A percentile compares a stretch with the other conserved stretches of the same genome.
These are phyloP conservation scores for Chaetomium tenue DNA, from an alignment of 495 filamentous ascomycete species.

Conservation along the genomic window DNA sequence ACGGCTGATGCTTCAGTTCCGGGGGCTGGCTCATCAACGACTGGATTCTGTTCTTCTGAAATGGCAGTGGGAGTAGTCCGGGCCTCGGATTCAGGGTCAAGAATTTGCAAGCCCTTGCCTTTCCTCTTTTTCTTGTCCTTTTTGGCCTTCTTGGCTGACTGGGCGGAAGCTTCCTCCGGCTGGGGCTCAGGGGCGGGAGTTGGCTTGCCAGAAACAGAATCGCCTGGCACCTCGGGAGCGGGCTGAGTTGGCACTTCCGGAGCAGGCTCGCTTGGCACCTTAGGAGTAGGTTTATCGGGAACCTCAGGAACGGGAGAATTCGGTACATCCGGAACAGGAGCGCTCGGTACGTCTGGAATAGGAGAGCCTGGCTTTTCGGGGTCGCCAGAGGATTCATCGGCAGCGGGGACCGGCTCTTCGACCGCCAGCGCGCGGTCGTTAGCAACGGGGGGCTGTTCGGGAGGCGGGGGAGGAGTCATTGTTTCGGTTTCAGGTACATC, in stretches of 20 bases:
- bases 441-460: neutral
- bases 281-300: neutral
- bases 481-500: neutral
- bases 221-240: too few species aligned
- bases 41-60: conserved; percentile 27
- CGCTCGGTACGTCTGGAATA: neutral
- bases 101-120: conserved; percentile 29
- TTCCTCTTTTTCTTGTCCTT: conserved; percentile 32
- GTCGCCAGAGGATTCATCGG: neutral
- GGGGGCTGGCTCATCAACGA: neutral
- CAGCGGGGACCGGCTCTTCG: neutral
- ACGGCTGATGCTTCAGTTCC: conserved; percentile 27
- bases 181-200: too few species aligned
- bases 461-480: neutral
- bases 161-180: too few species aligned
- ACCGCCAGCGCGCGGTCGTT: neutral
- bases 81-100: conserved; percentile 28
- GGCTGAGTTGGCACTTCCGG: neutral
- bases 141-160: conserved; percentile 13
- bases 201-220: too few species aligned
- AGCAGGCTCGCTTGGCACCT: neutral
- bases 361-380: neutral
- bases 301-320: neutral
- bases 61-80: conserved; percentile 22
- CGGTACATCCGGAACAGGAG: neutral